Evolutionary conservation across 768 basidiomycete genomes (phyloP), one percentile per base, ranked within the genome.

Genomic region (Tremella mesenterica): DNA sequence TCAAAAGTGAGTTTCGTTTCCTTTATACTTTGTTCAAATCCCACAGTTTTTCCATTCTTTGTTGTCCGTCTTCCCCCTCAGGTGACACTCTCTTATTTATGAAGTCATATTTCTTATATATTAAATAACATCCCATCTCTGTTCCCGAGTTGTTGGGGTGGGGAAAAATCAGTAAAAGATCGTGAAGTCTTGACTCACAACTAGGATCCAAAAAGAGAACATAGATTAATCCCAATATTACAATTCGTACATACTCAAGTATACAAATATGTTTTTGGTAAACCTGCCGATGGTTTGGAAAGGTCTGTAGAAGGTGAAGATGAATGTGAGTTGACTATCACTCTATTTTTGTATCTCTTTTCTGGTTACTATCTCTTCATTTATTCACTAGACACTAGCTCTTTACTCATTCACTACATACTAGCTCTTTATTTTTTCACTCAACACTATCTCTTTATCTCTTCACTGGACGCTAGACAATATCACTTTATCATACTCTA

Each of bases 261-360:
- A 23, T 99, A 93, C 85, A 83, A 84, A 53, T 86, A 90, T 27
- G 85, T 92, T 16, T 99, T 93, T 66, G 90, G 90, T 8, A 87
- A 85, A 71, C 79, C 89, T 8, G 95, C 95, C 20, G 93, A 96
- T 70, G 89, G 86, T 1, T 83, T 99, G 52, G 92, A 99, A 74
- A 86, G 89, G 76, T 91, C 88, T 60, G 88, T 96, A 0, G 91
- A 95, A 73, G 89, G 93, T 54, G 84, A 87, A 18, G 93, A 97
- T 69, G 95, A 99, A 78, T 99, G 90, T 84, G 57, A 50, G 84
- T 75, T 27, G 7, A 6, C 28, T 43, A 10, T 8, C 8, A 8
- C 41, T 7, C 41, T 43, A 8, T 20, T 25, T 25, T 20, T 43
- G n/a, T 43, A 10, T 43, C 8, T 43, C 18, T 43, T 20, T 20